A percentile compares a stretch with the other conserved stretches of the same genome.
Conservation (phyloP, 768 basidiomycete genomes). For the Termitomyces sp. region DNA sequence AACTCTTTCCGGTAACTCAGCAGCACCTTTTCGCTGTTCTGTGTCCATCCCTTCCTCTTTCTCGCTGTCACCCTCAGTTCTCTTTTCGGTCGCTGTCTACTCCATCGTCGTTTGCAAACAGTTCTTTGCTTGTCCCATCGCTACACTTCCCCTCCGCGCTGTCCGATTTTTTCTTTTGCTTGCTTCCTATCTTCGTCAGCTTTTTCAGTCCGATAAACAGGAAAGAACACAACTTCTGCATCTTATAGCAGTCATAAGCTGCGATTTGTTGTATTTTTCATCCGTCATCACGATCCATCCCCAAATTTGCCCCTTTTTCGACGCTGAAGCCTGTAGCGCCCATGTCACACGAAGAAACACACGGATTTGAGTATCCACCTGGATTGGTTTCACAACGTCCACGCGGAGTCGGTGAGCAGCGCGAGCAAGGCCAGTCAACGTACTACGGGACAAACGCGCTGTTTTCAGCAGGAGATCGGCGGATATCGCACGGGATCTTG, state of each 20-base stretch:
- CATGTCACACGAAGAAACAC: slow-evolving; percentile 41
- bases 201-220: slow-evolving; percentile 14
- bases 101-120: slow-evolving; percentile 32
- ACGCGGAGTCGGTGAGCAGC: slow-evolving; percentile 13
- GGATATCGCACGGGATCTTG: slow-evolving; percentile 18
- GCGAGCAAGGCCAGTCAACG: slow-evolving; percentile 17
- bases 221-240: slow-evolving; percentile 14
- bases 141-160: slow-evolving; percentile 17
- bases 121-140: slow-evolving; percentile 28
- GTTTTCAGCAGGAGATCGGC: slow-evolving; percentile 25
- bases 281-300: slow-evolving; percentile 16
- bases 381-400: slow-evolving; percentile 24
- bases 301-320: slow-evolving; percentile 14
- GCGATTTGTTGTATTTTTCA: slow-evolving; percentile 7
- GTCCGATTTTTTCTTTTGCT: slow-evolving; percentile 16
- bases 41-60: slow-evolving; percentile 10
- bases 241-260: slow-evolving; percentile 3
- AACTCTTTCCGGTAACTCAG: slow-evolving; percentile 18
- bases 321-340: background rate
- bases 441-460: slow-evolving; percentile 14
- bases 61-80: slow-evolving; percentile 31
- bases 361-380: slow-evolving; percentile 34
- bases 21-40: slow-evolving; percentile 11
- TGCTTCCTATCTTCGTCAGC: slow-evolving; percentile 14
- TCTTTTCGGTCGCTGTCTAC: slow-evolving; percentile 32